A percentile compares a stretch with the other conserved stretches of the same genome.
phyloP scores from a whole-genome alignment of 805 yeast species.

The Saturnispora bothae region DNA sequence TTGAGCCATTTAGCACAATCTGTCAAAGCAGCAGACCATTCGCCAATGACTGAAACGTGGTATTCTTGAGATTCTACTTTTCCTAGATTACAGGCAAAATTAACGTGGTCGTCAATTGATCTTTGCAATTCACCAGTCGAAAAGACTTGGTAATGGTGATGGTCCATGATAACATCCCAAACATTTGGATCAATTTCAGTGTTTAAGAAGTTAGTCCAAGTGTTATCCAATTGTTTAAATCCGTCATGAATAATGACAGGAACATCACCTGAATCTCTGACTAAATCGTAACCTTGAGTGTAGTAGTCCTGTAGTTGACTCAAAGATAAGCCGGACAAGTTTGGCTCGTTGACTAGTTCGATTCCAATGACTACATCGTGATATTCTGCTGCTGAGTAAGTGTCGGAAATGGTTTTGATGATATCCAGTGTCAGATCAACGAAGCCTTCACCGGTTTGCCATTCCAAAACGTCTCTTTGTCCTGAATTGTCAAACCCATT shows the following conservation, averaged over 20 bases:
- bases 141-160: conserved; percentile 87
- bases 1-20: conserved; percentile 64
- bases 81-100: conserved; percentile 40
- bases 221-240: conserved; percentile 37
- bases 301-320: conserved; percentile 49
- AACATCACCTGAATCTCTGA: conserved; percentile 41
- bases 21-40: conserved; percentile 62
- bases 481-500: conserved; percentile 85
- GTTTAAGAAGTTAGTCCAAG: conserved; percentile 52
- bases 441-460: conserved; percentile 39
- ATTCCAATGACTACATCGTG: conserved; percentile 72
- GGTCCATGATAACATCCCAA: conserved; percentile 70
- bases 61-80: conserved; percentile 35
- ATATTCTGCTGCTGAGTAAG: conserved; percentile 54
- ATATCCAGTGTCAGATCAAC: conserved; percentile 45
- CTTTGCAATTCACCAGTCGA: conserved; percentile 48
- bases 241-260: conserved; percentile 70
- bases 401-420: conserved; percentile 41
- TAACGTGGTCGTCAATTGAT: conserved; percentile 51
- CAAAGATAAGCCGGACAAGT: conserved; percentile 59
- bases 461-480: conserved; percentile 44
- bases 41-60: conserved; percentile 74
- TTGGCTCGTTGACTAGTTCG: conserved; percentile 83
- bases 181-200: conserved; percentile 23
- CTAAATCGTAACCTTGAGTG: conserved; percentile 48